Base-by-base conservation (phyloP, 2,329 filamentous ascomycete genomes). In the Colletotrichum magnum region DNA sequence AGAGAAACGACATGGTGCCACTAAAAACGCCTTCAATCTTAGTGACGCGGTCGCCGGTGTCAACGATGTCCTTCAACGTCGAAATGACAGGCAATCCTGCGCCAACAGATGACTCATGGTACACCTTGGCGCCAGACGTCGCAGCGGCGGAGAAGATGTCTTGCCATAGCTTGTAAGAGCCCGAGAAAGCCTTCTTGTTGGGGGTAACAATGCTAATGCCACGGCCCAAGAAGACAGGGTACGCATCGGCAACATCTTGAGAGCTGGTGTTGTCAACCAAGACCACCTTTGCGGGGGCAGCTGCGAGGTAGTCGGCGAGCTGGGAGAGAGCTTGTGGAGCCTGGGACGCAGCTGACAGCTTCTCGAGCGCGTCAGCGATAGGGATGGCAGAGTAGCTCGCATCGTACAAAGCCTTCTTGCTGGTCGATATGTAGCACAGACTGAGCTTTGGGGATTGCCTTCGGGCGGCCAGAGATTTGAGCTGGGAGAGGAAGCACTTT, bases 121-220 rank as follows among this genome's bases (percentile, higher is more conserved):
- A 98, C 69, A 98, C 87, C 78, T 94, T 93, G 51, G 95, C 93
- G 51, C 92, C 92, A 1, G 88, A 89, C 36, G 87, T 85, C 56
- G 88, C 86, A 1, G 94, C 92, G 1, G 93, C 88, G 3, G 85
- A 83, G 81, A 97, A 97, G 77, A 99, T 98, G 72, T 93, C 89
- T 76, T 93, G 88, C 95, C 95, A 99, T 64, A 97, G 85, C 74
- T 90, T 86, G 76, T 93, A 90, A 53, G 89, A 90, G 67, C 93
- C 91, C 0, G 94, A 97, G 83, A 99, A 99, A 15, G 93, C 95
- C 83, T 99, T 99, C 86, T 99, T 99, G 87, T 98, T 99, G 51
- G 96, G 95, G 1, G 96, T 99, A 32, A 98, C 94, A 75, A 99
- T 90, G 81, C 90, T 95, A 80, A 99, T 91, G 13, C 95, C 95